Conservation (phyloP, 139 green algal genomes). For the Micractinium conductrix region DNA sequence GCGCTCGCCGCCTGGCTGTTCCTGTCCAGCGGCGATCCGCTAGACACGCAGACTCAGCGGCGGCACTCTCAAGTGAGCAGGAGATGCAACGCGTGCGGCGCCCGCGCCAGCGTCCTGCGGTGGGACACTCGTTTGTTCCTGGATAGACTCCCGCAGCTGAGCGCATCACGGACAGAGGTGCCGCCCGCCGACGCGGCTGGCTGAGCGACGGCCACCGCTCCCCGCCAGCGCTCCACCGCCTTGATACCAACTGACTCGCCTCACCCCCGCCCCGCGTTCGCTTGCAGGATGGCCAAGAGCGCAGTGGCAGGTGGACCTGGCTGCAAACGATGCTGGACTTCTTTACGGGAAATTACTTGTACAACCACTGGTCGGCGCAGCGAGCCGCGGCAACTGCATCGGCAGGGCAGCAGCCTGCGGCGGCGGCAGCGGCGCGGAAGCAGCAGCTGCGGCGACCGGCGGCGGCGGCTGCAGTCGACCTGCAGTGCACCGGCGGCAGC, state of each 20-base stretch:
- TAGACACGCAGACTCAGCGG: not conserved
- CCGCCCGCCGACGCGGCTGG: too few species aligned
- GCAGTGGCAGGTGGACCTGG: not conserved
- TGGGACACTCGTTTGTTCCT: not conserved
- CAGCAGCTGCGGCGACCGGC: not conserved
- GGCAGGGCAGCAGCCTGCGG: not conserved
- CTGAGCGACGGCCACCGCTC: too few species aligned
- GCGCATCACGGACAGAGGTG: not conserved
- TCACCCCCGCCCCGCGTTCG: not conserved
- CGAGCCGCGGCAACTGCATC: not conserved
- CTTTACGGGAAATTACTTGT: constrained; percentile 13
- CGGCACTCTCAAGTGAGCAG: not conserved
- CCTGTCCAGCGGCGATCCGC: not conserved
- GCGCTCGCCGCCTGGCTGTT: not conserved
- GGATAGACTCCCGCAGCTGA: too few species aligned
- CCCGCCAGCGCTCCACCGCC: too few species aligned
- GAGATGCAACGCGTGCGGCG: not conserved
- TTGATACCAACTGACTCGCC: not conserved
- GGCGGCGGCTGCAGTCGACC: not conserved
- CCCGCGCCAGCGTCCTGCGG: too few species aligned
- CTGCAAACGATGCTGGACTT: constrained; percentile 3
- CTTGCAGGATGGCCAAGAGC: not conserved
- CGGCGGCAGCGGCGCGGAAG: not conserved
- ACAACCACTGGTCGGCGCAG: not conserved
- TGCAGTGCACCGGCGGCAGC: not conserved